phyloP scores from a whole-genome alignment of 768 basidiomycete genomes.

The Sporobolomyces pararoseus region DNA sequence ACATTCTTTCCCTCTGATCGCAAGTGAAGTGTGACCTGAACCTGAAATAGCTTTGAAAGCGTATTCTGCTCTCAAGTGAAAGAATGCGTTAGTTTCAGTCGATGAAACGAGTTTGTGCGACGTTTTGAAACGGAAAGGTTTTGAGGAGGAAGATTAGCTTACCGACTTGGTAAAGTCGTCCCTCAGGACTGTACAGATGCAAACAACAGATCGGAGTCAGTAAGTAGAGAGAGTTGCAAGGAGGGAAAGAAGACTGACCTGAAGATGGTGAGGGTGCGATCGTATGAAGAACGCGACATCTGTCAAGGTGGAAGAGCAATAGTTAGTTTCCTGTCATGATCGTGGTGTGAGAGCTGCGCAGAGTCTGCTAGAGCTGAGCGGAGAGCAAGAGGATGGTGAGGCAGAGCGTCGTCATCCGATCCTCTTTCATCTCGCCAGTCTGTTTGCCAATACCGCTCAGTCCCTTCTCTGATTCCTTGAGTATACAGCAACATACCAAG shows the following conservation, averaged over 20 bases:
- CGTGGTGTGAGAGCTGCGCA: no score
- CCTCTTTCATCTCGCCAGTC: neutral
- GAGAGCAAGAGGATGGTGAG: neutral
- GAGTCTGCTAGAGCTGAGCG: neutral
- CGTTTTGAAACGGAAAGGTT: neutral
- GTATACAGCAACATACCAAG: no score
- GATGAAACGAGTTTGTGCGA: neutral
- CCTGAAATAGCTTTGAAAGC: slow-evolving; percentile 99
- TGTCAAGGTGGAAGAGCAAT: neutral
- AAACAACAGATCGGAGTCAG: neutral
- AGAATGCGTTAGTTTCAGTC: no score
- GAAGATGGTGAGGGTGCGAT: slow-evolving; percentile 36
- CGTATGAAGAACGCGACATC: slow-evolving; percentile 42
- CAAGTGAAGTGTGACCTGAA: slow-evolving; percentile 87
- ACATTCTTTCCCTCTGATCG: slow-evolving; percentile 90
- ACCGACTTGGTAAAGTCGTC: slow-evolving; percentile 98
- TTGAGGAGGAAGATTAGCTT: slow-evolving; percentile 47
- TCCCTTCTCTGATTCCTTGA: no score
- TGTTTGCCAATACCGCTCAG: neutral
- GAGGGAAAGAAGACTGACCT: slow-evolving; percentile 92
- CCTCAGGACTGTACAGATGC: slow-evolving; percentile 53
- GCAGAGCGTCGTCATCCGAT: slow-evolving; percentile 5
- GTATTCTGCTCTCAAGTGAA: slow-evolving; percentile 69
- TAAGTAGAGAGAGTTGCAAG: slow-evolving; percentile 56
- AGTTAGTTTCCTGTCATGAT: no score